Percentiles rank a stretch among this genome's conserved stretches.
These are phyloP conservation scores for Penicillium alfredii DNA, from an alignment of 495 filamentous ascomycete genomes.

Conservation along the genomic window DNA sequence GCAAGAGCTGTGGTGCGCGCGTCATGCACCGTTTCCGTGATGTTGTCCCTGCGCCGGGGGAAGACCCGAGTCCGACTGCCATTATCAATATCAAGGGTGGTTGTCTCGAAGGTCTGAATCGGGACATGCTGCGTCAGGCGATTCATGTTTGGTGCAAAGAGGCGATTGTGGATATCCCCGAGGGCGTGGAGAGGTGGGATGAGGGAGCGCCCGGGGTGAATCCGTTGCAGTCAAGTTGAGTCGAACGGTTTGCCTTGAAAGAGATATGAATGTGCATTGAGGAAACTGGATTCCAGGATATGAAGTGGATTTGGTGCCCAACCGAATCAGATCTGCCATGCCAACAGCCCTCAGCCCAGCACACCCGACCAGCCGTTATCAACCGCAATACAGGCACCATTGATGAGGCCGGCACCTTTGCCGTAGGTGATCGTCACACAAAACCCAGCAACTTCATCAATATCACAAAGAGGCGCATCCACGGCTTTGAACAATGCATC, in stretches of 20 bases:
- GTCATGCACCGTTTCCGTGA: slow-evolving; percentile 50
- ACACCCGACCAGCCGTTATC: slow-evolving; percentile 27
- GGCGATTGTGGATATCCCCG: slow-evolving; percentile 59
- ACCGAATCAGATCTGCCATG: too few relatives aligned
- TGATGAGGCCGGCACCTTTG: slow-evolving; percentile 24
- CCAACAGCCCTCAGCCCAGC: slow-evolving; percentile 18
- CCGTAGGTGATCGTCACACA: slow-evolving; percentile 25
- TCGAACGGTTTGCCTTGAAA: too few relatives aligned
- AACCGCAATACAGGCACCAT: slow-evolving; percentile 29
- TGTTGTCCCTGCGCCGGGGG: slow-evolving; percentile 26
- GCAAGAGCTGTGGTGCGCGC: slow-evolving; percentile 52
- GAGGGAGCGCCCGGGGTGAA: slow-evolving; percentile 13
- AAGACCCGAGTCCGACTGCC: slow-evolving; percentile 12
- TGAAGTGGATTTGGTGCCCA: too few relatives aligned
- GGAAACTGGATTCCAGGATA: too few relatives aligned
- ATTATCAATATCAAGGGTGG: slow-evolving; percentile 56
- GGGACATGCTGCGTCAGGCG: slow-evolving; percentile 44
- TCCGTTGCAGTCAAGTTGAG: too few relatives aligned
- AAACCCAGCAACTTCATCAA: slow-evolving; percentile 35
- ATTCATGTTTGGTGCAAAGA: slow-evolving; percentile 59
- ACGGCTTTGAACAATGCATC: slow-evolving; percentile 23
- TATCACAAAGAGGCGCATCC: slow-evolving; percentile 21
- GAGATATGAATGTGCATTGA: too few relatives aligned
- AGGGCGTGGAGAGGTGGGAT: slow-evolving; percentile 42
- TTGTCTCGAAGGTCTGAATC: slow-evolving; percentile 48